Percentiles rank a stretch among this genome's conserved stretches.
These are phyloP conservation scores for Senna tora DNA, from an alignment of 306 rosid species.

Conservation along the genomic window DNA sequence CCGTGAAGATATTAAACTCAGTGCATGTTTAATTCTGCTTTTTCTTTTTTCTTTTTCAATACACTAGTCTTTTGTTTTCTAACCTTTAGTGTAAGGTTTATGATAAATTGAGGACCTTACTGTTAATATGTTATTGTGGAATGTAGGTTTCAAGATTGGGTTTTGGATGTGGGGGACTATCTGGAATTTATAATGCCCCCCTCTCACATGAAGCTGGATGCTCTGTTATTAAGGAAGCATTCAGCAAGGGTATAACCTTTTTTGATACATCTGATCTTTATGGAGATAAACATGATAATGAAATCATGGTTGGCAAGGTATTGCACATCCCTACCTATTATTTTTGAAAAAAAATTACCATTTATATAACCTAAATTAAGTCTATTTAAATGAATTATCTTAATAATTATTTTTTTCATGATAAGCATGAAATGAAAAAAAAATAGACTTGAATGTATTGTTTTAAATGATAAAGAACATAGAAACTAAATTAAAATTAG, in stretches of 20 bases:
- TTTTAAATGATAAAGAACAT: no score
- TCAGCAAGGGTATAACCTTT: conserved; percentile 67
- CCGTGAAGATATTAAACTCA: no score
- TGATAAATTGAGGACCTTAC: not conserved
- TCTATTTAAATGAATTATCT: no score
- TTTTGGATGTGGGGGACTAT: conserved; percentile 81
- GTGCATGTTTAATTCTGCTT: no score
- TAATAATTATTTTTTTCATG: no score
- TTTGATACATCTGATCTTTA: conserved; percentile 73
- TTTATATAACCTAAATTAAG: no score
- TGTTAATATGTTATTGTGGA: conserved; percentile 1
- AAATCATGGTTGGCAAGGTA: conserved; percentile 80
- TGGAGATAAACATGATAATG: conserved; percentile 65
- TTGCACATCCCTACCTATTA: conserved; percentile 13
- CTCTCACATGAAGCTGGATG: conserved; percentile 74
- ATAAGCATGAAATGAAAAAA: no score
- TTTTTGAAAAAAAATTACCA: no score
- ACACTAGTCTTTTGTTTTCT: not conserved
- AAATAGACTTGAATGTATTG: no score
- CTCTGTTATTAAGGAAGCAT: conserved; percentile 64
- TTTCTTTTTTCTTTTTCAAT: no score
- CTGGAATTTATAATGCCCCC: conserved; percentile 67
- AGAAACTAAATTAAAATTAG: no score
- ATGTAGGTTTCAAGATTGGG: conserved; percentile 80
- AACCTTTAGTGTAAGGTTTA: not conserved